Evolutionary conservation across 495 filamentous ascomycete genomes (phyloP).

Genomic region (Corynascus novoguineensis): DNA sequence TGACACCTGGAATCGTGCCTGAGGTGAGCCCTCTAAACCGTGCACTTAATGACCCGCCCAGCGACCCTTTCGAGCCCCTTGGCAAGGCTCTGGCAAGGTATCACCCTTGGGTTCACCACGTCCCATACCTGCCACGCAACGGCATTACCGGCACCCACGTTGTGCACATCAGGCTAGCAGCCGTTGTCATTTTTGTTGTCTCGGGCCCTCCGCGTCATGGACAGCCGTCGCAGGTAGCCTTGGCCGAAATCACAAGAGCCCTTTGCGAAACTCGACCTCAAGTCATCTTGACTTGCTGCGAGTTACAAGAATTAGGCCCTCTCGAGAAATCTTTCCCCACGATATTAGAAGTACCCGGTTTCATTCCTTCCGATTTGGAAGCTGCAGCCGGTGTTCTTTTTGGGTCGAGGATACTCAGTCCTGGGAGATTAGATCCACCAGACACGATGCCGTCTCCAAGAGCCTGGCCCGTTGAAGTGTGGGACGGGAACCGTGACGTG

Average conservation of each 20-base stretch:
- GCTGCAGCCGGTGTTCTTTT: slow-evolving; percentile 52
- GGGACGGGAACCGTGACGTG: slow-evolving; percentile 40
- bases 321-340: slow-evolving; percentile 42
- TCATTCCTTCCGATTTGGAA: slow-evolving; percentile 47
- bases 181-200: slow-evolving; percentile 51
- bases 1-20: slow-evolving; percentile 54
- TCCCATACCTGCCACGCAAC: slow-evolving; percentile 52
- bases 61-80: slow-evolving; percentile 57
- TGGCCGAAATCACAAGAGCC: slow-evolving; percentile 39
- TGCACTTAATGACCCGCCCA: slow-evolving; percentile 16
- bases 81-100: slow-evolving; percentile 49
- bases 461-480: slow-evolving; percentile 45
- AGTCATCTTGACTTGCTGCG: slow-evolving; percentile 46
- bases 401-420: slow-evolving; percentile 17
- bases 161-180: slow-evolving; percentile 53
- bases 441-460: slow-evolving; percentile 37
- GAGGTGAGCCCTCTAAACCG: slow-evolving; percentile 25
- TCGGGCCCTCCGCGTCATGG: slow-evolving; percentile 35
- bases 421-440: slow-evolving; percentile 26
- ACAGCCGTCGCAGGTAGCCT: slow-evolving; percentile 37
- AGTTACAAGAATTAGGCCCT: slow-evolving; percentile 30
- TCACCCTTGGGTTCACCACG: slow-evolving; percentile 54
- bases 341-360: slow-evolving; percentile 44
- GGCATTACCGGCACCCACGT: slow-evolving; percentile 56
- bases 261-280: slow-evolving; percentile 47